Conservation (phyloP, 140 eudicot genomes). For the Flaveria floridana region DNA sequence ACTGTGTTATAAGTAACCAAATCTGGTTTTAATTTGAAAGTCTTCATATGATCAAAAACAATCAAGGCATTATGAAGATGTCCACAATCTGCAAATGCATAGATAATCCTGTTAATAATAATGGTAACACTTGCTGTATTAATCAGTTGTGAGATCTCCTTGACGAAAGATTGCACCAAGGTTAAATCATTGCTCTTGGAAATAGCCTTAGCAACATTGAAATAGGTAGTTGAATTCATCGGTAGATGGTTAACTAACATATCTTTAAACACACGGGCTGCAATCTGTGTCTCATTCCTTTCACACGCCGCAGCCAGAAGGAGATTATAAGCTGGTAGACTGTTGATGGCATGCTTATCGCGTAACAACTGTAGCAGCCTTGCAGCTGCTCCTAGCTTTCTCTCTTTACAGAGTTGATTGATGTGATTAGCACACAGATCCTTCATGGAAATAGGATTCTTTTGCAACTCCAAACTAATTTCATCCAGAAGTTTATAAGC, state of each 20-base stretch:
- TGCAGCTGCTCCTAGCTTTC: constrained; percentile 47
- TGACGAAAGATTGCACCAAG: constrained; percentile 44
- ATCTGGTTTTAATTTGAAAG: constrained; percentile 53
- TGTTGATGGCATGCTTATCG: constrained; percentile 40
- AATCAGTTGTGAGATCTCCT: constrained; percentile 52
- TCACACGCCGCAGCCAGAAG: constrained; percentile 59
- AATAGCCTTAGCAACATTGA: constrained; percentile 61
- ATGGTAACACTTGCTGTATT: constrained; percentile 39
- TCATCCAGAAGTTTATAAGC: constrained; percentile 44
- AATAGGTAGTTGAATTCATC: constrained; percentile 47
- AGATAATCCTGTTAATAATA: constrained; percentile 68
- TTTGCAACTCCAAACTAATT: constrained; percentile 38
- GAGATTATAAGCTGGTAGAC: constrained; percentile 46
- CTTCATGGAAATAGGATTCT: constrained; percentile 33
- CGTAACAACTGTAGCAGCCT: constrained; percentile 49
- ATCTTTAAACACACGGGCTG: constrained; percentile 49
- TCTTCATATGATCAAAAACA: constrained; percentile 48
- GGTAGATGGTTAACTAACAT: constrained; percentile 40
- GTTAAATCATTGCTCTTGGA: constrained; percentile 44
- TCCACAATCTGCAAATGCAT: constrained; percentile 67
- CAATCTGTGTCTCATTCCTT: constrained; percentile 40
- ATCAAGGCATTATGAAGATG: constrained; percentile 60
- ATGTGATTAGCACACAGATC: constrained; percentile 50
- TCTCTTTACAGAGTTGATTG: constrained; percentile 52
- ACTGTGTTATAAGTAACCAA: constrained; percentile 74